These are phyloP conservation scores for Nigrospora osmanthi DNA, from an alignment of 2,329 filamentous ascomycete species.

Conservation along the genomic window DNA sequence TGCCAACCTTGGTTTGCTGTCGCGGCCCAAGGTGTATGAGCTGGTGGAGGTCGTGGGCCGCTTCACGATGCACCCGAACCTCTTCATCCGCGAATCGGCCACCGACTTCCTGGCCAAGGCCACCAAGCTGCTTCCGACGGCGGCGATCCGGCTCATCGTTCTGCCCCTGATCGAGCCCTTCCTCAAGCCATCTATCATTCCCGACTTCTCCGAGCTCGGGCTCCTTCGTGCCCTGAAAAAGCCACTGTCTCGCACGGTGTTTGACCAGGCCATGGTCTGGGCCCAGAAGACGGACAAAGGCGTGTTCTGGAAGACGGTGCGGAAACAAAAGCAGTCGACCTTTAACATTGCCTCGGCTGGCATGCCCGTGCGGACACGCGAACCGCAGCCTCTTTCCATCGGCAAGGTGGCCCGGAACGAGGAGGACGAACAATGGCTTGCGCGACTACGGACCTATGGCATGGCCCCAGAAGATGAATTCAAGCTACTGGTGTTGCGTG, in stretches of 20 bases:
- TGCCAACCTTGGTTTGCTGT: constrained; percentile 79
- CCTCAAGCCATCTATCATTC: constrained; percentile 62
- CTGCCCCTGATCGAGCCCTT: constrained; percentile 75
- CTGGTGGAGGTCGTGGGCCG: constrained; percentile 74
- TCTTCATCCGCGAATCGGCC: constrained; percentile 90
- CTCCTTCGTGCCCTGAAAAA: constrained; percentile 78
- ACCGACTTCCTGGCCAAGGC: constrained; percentile 75
- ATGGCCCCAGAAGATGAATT: constrained; percentile 78
- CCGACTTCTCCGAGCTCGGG: constrained; percentile 60
- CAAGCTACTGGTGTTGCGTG: constrained; percentile 76
- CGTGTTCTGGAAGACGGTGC: constrained; percentile 77
- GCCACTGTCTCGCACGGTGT: constrained; percentile 69
- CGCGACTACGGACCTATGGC: constrained; percentile 74
- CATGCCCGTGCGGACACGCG: constrained; percentile 46
- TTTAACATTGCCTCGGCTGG: constrained; percentile 58
- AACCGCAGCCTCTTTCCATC: constrained; percentile 49
- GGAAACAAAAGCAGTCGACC: constrained; percentile 54
- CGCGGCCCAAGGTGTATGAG: constrained; percentile 79
- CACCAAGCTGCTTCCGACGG: constrained; percentile 65
- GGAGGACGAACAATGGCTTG: constrained; percentile 92
- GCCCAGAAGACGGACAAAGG: constrained; percentile 73
- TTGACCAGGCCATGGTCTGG: constrained; percentile 84
- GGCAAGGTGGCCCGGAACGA: constrained; percentile 67
- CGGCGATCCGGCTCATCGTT: constrained; percentile 78
- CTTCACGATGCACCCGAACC: constrained; percentile 88